phyloP scores from a whole-genome alignment of 176 grass and related monocot genomes.

The Zizania latifolia region DNA sequence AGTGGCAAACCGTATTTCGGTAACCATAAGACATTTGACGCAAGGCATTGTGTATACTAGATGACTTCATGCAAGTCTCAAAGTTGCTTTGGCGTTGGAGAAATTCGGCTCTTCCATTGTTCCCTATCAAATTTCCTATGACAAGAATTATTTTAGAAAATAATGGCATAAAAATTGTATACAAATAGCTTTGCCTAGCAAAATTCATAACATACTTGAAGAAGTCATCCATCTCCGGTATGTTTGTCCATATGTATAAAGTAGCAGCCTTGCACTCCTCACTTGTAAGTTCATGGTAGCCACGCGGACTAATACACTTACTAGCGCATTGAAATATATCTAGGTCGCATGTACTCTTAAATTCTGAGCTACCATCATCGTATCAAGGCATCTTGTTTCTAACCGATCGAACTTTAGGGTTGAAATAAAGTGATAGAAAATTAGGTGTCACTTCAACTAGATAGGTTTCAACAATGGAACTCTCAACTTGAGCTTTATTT shows the following conservation, averaged over 20 bases:
- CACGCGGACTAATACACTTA: background rate
- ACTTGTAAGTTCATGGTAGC: background rate
- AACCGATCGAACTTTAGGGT: background rate
- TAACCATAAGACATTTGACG: background rate
- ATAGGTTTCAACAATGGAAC: background rate
- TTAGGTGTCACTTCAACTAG: background rate
- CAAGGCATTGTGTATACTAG: background rate
- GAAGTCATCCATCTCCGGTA: background rate
- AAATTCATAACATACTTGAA: background rate
- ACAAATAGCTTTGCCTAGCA: background rate
- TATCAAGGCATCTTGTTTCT: slow-evolving; percentile 5
- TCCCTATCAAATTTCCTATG: background rate
- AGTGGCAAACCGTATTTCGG: background rate
- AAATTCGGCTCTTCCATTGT: background rate
- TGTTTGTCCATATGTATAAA: background rate
- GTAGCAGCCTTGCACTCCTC: background rate
- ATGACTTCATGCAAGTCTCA: background rate
- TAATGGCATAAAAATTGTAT: background rate
- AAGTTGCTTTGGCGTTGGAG: background rate
- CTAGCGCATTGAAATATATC: background rate
- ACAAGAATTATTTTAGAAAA: background rate
- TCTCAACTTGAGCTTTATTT: background rate
- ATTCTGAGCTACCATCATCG: background rate
- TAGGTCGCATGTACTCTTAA: background rate
- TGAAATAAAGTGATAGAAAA: background rate